These are phyloP conservation scores for Xylariaceae sp. DNA, from an alignment of 2,329 filamentous ascomycete species.

Conservation along the genomic window DNA sequence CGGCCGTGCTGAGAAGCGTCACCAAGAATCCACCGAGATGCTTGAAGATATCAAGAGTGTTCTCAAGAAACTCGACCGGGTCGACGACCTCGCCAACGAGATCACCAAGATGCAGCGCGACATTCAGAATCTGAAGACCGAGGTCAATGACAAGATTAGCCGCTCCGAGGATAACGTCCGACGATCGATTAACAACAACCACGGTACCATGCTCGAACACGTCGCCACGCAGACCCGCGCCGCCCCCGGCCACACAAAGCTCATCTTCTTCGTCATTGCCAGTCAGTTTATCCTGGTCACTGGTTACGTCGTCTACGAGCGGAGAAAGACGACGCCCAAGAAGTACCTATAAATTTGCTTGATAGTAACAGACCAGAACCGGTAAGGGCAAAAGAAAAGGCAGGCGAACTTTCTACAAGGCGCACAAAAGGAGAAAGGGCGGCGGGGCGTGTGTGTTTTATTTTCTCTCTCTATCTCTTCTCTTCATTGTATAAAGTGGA, in stretches of 20 bases:
- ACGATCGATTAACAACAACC: constrained; percentile 48
- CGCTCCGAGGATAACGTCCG: constrained; percentile 49
- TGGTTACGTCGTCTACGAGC: constrained; percentile 74
- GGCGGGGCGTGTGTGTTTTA: too few species aligned
- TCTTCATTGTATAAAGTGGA: too few species aligned
- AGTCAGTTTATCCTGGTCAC: constrained; percentile 67
- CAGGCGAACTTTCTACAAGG: too few species aligned
- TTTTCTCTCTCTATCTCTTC: too few species aligned
- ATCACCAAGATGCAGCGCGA: constrained; percentile 53
- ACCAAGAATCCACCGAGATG: constrained; percentile 48
- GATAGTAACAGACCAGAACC: background rate
- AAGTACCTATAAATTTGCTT: constrained; percentile 68
- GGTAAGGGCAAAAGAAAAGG: too few species aligned
- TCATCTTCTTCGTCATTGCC: constrained; percentile 66
- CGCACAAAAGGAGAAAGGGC: too few species aligned
- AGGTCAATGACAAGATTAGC: constrained; percentile 46
- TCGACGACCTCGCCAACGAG: constrained; percentile 41
- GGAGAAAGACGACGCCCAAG: constrained; percentile 74
- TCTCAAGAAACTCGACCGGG: constrained; percentile 40
- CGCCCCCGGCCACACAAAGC: constrained; percentile 45
- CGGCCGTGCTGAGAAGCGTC: constrained; percentile 49
- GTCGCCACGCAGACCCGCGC: constrained; percentile 38
- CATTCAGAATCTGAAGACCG: constrained; percentile 51
- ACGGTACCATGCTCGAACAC: constrained; percentile 44
- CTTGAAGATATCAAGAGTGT: constrained; percentile 44